A percentile compares a stretch with the other conserved stretches of the same genome.
Conservation (phyloP, 2,329 filamentous ascomycete genomes). For the Epichloe amarillans region DNA sequence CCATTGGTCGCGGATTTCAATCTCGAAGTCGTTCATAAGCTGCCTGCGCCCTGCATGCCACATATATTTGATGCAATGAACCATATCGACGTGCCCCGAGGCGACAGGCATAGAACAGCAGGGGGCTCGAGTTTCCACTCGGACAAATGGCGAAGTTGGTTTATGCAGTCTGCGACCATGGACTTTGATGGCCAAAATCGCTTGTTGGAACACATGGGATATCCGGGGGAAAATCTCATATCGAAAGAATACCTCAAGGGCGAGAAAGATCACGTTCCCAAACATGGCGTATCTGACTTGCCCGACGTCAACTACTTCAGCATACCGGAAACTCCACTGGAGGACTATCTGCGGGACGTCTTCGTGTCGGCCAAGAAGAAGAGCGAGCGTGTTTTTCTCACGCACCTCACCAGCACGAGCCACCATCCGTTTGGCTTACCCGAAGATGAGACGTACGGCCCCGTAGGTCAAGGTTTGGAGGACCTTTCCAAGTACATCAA, state of each 20-base stretch:
- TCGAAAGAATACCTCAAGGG: conserved; percentile 18
- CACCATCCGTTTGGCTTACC: conserved; percentile 22
- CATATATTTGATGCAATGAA: conserved; percentile 24
- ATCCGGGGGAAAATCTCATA: conserved; percentile 12
- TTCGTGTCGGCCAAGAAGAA: conserved; percentile 17
- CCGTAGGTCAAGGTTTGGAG: conserved; percentile 14
- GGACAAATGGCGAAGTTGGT: conserved; percentile 18
- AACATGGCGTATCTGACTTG: conserved; percentile 15
- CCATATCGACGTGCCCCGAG: conserved; percentile 8
- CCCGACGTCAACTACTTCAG: conserved; percentile 23
- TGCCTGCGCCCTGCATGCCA: conserved; percentile 32
- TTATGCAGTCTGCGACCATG: conserved; percentile 19
- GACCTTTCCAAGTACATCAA: conserved; percentile 22
- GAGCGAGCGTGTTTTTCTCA: conserved; percentile 19
- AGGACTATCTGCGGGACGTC: conserved; percentile 21
- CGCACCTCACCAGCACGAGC: conserved; percentile 22
- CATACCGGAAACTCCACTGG: conserved; percentile 17
- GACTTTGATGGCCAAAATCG: conserved; percentile 18
- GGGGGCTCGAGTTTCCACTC: conserved; percentile 10
- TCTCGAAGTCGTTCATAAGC: conserved; percentile 24
- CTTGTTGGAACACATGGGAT: conserved; percentile 18
- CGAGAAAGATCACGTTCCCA: conserved; percentile 9
- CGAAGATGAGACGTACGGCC: conserved; percentile 14
- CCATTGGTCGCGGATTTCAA: conserved; percentile 30
- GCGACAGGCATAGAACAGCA: neutral